These are phyloP conservation scores for Daldinia childiae DNA, from an alignment of 495 filamentous ascomycete genomes.

Conservation along the genomic window DNA sequence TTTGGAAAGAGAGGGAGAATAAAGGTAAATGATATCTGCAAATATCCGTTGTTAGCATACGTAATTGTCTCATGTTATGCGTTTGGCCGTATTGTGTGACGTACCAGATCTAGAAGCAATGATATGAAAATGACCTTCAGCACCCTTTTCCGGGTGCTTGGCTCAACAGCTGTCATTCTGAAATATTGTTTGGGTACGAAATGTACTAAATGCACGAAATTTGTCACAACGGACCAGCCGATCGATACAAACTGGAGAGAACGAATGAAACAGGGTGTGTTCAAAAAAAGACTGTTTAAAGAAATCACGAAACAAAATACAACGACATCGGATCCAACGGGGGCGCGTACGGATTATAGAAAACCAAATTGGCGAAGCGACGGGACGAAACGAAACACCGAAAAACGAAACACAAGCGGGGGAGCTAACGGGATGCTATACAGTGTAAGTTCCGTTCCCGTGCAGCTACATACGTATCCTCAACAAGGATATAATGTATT, in stretches of 20 bases:
- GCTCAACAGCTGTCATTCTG: constrained; percentile 57
- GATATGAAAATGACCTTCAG: constrained; percentile 75
- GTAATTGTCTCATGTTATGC: background rate
- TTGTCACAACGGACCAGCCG: constrained; percentile 38
- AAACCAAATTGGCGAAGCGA: background rate
- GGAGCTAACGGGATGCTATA: background rate
- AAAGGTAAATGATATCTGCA: constrained; percentile 75
- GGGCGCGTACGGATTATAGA: background rate
- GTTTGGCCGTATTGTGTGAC: background rate
- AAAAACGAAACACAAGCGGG: constrained; percentile 6
- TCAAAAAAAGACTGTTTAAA: background rate
- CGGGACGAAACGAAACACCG: background rate
- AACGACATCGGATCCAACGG: background rate
- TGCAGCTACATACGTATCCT: constrained; percentile 35
- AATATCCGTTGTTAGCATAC: constrained; percentile 31
- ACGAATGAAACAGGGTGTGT: too few species aligned
- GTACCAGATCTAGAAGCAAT: constrained; percentile 63
- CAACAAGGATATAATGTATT: constrained; percentile 8
- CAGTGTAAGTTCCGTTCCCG: constrained; percentile 4
- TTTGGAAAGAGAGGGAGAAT: constrained; percentile 96
- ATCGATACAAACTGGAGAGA: constrained; percentile 3
- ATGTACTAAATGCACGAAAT: constrained; percentile 4
- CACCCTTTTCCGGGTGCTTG: constrained; percentile 75
- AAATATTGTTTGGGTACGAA: background rate
- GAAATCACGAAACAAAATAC: constrained; percentile 1